phyloP scores from a whole-genome alignment of 2,329 filamentous ascomycete genomes.

The Scedosporium apiospermum region DNA sequence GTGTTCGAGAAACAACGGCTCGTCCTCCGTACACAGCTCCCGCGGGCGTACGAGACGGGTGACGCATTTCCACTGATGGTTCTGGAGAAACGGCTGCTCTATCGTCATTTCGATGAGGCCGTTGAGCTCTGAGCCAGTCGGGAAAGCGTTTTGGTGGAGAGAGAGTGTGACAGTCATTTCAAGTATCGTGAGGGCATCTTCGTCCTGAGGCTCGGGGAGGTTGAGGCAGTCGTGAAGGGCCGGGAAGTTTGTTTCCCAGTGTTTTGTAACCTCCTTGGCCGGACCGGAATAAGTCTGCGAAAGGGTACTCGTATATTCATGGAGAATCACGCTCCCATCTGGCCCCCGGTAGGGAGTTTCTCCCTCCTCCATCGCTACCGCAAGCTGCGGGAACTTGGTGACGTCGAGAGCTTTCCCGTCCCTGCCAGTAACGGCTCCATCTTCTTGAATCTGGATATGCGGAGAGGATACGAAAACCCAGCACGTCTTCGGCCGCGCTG shows the following conservation, averaged over 20 bases:
- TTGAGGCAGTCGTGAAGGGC: slow-evolving; percentile 44
- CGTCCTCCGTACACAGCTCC: slow-evolving; percentile 40
- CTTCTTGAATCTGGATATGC: slow-evolving; percentile 40
- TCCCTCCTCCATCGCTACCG: slow-evolving; percentile 44
- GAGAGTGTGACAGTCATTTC: slow-evolving; percentile 55
- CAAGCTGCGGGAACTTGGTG: slow-evolving; percentile 45
- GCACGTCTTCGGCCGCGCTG: slow-evolving; percentile 46
- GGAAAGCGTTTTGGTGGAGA: slow-evolving; percentile 48
- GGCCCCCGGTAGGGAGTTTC: slow-evolving; percentile 39
- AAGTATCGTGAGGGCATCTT: slow-evolving; percentile 46
- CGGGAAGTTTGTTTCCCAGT: slow-evolving; percentile 51
- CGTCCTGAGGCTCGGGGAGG: slow-evolving; percentile 31
- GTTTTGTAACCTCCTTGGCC: slow-evolving; percentile 39
- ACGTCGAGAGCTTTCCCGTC: slow-evolving; percentile 32
- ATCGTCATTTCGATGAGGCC: slow-evolving; percentile 51
- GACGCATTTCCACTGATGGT: slow-evolving; percentile 50
- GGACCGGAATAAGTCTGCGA: slow-evolving; percentile 47
- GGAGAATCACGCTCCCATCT: slow-evolving; percentile 40
- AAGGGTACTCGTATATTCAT: slow-evolving; percentile 48
- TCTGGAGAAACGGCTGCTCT: slow-evolving; percentile 41
- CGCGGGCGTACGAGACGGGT: slow-evolving; percentile 48
- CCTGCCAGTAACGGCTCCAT: slow-evolving; percentile 32
- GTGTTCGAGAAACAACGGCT: slow-evolving; percentile 32
- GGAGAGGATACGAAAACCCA: slow-evolving; percentile 50
- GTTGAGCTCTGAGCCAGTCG: slow-evolving; percentile 49